These are phyloP conservation scores for Kluyveromyces aestuarii DNA, from an alignment of 805 yeast genomes.

Conservation along the genomic window DNA sequence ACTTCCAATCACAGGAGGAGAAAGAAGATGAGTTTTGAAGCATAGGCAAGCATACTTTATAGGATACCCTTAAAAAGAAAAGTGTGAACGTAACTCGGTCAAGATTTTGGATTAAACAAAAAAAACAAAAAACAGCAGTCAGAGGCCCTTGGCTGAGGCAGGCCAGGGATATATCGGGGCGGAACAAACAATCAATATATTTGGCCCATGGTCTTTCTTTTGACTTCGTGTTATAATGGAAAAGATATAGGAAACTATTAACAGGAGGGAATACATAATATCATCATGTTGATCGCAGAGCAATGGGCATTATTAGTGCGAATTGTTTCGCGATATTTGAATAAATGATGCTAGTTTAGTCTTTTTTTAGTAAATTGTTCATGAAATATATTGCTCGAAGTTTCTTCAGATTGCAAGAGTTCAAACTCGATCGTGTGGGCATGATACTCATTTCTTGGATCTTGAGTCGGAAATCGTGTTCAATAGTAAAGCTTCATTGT, in stretches of 20 bases:
- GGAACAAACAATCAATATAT: no score
- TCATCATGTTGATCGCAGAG: neutral
- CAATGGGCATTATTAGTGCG: no score
- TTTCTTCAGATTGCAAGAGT: neutral
- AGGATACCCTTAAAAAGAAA: neutral
- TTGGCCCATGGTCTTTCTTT: neutral
- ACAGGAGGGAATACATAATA: neutral
- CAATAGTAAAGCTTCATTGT: constrained; percentile 83
- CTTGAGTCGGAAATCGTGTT: constrained; percentile 81
- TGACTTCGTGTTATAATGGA: neutral
- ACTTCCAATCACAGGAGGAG: constrained; percentile 4
- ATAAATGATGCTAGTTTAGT: neutral
- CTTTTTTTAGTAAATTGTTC: no score
- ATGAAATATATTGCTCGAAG: no score
- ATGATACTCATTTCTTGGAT: constrained; percentile 18
- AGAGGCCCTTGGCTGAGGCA: no score
- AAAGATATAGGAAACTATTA: neutral
- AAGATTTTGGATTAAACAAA: neutral
- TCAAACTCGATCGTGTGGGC: neutral
- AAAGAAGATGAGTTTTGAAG: neutral
- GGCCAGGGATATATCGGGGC: no score
- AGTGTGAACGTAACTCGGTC: neutral
- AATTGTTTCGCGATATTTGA: no score
- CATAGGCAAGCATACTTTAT: no score
- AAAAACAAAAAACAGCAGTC: neutral